Evolutionary conservation across 352 stramenopile genomes (phyloP).

Genomic region (Globisporangium cystogenes): DNA sequence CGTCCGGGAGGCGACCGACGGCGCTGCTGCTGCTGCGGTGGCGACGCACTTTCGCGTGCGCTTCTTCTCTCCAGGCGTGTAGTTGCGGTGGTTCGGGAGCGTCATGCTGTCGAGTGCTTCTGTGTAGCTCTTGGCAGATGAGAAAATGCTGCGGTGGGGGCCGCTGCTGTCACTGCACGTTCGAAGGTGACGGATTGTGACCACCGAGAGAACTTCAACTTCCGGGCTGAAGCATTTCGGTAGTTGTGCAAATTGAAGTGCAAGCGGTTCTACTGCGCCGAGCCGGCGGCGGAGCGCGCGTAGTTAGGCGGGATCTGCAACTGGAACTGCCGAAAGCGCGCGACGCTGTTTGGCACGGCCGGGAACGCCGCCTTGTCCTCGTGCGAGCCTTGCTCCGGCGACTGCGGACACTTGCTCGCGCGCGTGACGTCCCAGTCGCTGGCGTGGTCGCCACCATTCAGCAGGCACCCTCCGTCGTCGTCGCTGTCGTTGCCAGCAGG

Average conservation of each 20-base stretch:
- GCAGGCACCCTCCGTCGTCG: slow-evolving; percentile 1
- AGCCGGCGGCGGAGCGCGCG: slow-evolving; percentile 11
- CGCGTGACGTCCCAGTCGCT: slow-evolving; percentile 12
- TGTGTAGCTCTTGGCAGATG: neutral
- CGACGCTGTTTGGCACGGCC: slow-evolving; percentile 18
- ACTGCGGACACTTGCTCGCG: slow-evolving; percentile 8
- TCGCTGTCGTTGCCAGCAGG: neutral
- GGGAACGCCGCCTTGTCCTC: slow-evolving; percentile 6
- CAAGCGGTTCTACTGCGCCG: neutral
- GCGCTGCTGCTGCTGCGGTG: neutral
- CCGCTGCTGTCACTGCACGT: neutral
- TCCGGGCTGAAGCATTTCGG: too few species aligned
- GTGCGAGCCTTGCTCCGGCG: slow-evolving; percentile 16
- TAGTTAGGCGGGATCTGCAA: slow-evolving; percentile 47
- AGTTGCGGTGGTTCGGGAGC: slow-evolving; percentile 52
- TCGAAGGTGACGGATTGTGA: neutral
- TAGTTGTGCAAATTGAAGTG: too few species aligned
- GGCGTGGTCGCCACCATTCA: neutral
- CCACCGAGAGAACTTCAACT: neutral
- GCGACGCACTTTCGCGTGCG: slow-evolving; percentile 22
- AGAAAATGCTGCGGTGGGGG: neutral
- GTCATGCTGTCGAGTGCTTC: slow-evolving; percentile 26
- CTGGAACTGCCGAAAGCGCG: slow-evolving; percentile 42
- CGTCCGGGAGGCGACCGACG: slow-evolving; percentile 1
- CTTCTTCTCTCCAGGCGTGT: slow-evolving; percentile 40